These are phyloP conservation scores for Meyerozyma carpophila DNA, from an alignment of 1,139 yeast genomes.

Conservation along the genomic window DNA sequence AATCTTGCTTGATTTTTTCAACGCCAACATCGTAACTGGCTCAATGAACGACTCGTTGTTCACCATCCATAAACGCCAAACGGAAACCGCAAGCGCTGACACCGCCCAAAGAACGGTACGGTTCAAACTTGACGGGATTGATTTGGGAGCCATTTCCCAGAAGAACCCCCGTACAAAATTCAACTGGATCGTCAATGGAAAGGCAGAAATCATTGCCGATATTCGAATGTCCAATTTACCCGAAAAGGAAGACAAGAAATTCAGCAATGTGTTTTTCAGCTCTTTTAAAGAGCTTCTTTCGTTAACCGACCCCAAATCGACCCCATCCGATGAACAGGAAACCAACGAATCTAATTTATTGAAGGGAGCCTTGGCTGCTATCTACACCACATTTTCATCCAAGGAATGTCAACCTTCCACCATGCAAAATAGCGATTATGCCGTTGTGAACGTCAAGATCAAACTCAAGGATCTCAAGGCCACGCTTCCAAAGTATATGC, in stretches of 20 bases:
- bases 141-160: slow-evolving; percentile 40
- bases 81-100: slow-evolving; percentile 16
- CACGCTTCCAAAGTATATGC: slow-evolving; percentile 46
- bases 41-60: slow-evolving; percentile 69
- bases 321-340: slow-evolving; percentile 5
- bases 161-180: slow-evolving; percentile 41
- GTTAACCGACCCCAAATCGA: slow-evolving; percentile 11
- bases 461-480: slow-evolving; percentile 61
- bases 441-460: slow-evolving; percentile 59
- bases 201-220: slow-evolving; percentile 65
- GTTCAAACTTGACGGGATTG: slow-evolving; percentile 60
- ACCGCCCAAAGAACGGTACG: slow-evolving; percentile 44
- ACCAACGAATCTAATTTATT: slow-evolving; percentile 24
- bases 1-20: slow-evolving; percentile 59
- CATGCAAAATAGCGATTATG: slow-evolving; percentile 37
- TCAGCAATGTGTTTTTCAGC: slow-evolving; percentile 22
- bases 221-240: slow-evolving; percentile 53
- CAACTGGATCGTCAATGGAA: slow-evolving; percentile 68
- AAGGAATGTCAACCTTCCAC: slow-evolving; percentile 9
- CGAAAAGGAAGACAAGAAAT: slow-evolving; percentile 17
- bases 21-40: slow-evolving; percentile 67
- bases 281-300: slow-evolving; percentile 24
- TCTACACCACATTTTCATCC: slow-evolving; percentile 35
- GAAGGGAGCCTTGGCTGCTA: slow-evolving; percentile 39
- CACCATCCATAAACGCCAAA: slow-evolving; percentile 58